A percentile compares a stretch with the other conserved stretches of the same genome.
Conservation (phyloP, 2,329 filamentous ascomycete species). For the Penicillium concentricum region DNA sequence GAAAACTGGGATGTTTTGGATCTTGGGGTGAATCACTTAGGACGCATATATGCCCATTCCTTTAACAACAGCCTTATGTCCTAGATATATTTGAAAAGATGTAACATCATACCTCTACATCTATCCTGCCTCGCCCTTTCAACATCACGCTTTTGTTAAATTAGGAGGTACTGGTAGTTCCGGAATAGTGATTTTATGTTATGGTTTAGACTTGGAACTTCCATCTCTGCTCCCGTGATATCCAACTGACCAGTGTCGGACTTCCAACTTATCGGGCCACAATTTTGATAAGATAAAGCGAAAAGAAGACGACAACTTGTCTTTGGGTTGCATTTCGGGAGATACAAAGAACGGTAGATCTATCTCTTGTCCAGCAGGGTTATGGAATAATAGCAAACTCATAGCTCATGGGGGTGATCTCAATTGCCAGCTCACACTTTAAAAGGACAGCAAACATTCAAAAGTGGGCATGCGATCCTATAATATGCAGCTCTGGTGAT, state of each 20-base stretch:
- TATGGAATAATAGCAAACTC: background rate
- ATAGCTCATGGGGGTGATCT: background rate
- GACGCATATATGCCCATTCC: too few species aligned
- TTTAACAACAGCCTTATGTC: background rate
- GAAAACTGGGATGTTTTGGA: background rate
- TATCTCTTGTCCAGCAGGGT: background rate
- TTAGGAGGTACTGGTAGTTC: too few species aligned
- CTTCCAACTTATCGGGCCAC: background rate
- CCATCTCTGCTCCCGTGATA: background rate
- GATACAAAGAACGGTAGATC: background rate
- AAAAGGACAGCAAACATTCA: background rate
- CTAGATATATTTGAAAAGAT: background rate
- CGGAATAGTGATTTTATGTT: background rate
- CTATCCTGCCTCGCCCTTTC: background rate
- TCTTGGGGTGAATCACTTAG: background rate
- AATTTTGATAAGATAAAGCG: background rate
- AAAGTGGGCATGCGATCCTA: conserved; percentile 4
- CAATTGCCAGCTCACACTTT: background rate
- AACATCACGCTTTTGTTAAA: background rate
- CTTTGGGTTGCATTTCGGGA: background rate
- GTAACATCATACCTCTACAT: background rate
- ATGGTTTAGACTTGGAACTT: background rate
- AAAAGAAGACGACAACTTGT: background rate
- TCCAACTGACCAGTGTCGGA: background rate
- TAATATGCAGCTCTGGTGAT: background rate